These are phyloP conservation scores for Acanthamoeba sp. DNA, from an alignment of 208 protist genomes.

Conservation along the genomic window DNA sequence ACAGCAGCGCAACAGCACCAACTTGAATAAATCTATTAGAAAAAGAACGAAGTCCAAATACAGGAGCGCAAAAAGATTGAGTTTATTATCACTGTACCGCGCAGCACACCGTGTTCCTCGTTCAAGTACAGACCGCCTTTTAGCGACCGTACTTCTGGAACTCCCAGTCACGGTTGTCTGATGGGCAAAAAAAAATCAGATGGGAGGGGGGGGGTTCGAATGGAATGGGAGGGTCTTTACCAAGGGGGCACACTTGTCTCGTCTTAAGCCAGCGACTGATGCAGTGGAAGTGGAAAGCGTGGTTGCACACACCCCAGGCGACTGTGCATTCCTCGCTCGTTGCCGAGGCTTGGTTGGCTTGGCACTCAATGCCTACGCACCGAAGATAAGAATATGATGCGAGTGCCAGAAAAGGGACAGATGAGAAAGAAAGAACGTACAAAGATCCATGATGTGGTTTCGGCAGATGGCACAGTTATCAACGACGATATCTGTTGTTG, in stretches of 20 bases:
- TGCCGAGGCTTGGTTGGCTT: conserved; percentile 95
- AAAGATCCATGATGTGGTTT: conserved; percentile 99
- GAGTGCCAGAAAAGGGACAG: neutral
- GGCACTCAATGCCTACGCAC: conserved; percentile 95
- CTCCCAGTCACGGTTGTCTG: conserved; percentile 96
- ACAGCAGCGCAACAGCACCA: neutral
- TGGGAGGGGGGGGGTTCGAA: neutral
- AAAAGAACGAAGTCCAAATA: neutral
- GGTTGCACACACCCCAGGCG: conserved; percentile 98
- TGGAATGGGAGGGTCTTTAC: conserved; percentile 78
- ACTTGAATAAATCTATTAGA: too few relatives aligned
- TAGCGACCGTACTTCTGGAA: conserved; percentile 97
- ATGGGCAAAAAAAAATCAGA: neutral
- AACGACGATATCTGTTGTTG: conserved; percentile 94
- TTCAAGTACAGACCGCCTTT: neutral
- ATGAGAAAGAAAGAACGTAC: conserved; percentile 75
- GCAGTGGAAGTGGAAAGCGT: conserved; percentile 99
- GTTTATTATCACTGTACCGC: neutral
- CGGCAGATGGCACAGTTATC: conserved; percentile 99
- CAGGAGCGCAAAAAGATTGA: neutral
- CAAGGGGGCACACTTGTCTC: conserved; percentile 97
- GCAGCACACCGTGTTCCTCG: neutral
- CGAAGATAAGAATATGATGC: neutral
- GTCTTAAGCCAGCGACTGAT: conserved; percentile 99
- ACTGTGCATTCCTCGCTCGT: conserved; percentile 97